phyloP scores from a whole-genome alignment of 305 asterid genomes.

The Fraxinus greggii region DNA sequence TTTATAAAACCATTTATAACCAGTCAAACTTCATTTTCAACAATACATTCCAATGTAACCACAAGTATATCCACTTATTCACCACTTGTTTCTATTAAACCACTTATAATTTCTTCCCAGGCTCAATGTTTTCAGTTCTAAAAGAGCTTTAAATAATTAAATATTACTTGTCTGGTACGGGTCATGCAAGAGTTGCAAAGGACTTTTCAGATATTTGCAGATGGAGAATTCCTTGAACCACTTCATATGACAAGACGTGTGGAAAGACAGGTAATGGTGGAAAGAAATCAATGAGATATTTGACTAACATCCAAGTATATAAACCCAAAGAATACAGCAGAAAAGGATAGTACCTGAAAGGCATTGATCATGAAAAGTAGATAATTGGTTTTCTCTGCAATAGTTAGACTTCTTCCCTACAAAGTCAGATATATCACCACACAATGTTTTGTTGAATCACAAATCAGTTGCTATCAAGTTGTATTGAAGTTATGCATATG shows the following conservation, averaged over 20 bases:
- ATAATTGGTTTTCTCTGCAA: conserved; percentile 93
- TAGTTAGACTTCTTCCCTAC: conserved; percentile 77
- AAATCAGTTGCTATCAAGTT: neutral
- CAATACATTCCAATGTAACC: neutral
- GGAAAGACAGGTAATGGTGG: conserved; percentile 12
- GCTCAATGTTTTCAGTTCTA: neutral
- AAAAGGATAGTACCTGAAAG: conserved; percentile 66
- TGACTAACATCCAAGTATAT: neutral
- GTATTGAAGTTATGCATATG: conserved; percentile 9
- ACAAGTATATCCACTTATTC: neutral
- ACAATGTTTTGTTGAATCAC: conserved; percentile 10
- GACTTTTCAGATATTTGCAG: conserved; percentile 8
- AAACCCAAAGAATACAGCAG: conserved; percentile 15
- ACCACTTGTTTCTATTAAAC: neutral
- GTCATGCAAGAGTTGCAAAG: neutral
- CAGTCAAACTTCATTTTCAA: neutral
- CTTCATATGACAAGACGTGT: conserved; percentile 4
- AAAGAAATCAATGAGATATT: conserved; percentile 8
- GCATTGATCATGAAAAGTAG: conserved; percentile 96
- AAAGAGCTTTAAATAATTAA: neutral
- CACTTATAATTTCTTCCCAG: neutral
- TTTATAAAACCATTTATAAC: neutral
- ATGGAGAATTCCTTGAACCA: conserved; percentile 10
- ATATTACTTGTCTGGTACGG: neutral
- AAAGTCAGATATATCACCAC: conserved; percentile 18